A percentile compares a stretch with the other conserved stretches of the same genome.
phyloP scores from a whole-genome alignment of 495 filamentous ascomycete species.

The Aspergillus mulundensis region DNA sequence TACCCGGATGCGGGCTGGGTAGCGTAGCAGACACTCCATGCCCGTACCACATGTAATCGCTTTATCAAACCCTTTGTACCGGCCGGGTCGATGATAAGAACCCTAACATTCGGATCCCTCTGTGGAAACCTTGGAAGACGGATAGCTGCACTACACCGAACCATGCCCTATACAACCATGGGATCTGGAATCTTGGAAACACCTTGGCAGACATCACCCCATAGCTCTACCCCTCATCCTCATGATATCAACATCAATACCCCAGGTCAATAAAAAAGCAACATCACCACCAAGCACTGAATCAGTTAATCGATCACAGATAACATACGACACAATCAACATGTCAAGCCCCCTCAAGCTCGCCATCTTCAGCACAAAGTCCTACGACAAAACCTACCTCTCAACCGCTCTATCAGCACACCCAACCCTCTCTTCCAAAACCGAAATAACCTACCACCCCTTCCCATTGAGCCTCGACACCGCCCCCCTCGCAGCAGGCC shows the following conservation, averaged over 20 bases:
- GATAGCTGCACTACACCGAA: not conserved
- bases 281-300: not conserved
- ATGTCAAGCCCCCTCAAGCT: slow-evolving; percentile 42
- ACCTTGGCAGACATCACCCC: slow-evolving; percentile 5
- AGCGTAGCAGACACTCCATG: too few relatives aligned
- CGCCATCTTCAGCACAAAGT: slow-evolving; percentile 59
- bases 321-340: not conserved
- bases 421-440: slow-evolving; percentile 21
- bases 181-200: not conserved
- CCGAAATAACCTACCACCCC: slow-evolving; percentile 47
- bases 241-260: not conserved
- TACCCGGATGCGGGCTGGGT: too few relatives aligned
- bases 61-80: not conserved
- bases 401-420: slow-evolving; percentile 21
- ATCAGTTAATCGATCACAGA: too few relatives aligned
- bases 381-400: slow-evolving; percentile 55
- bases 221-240: not conserved
- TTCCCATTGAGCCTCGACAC: slow-evolving; percentile 55
- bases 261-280: not conserved
- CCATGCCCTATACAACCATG: not conserved
- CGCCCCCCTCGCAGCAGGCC: slow-evolving; percentile 47
- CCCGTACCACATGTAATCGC: too few relatives aligned
- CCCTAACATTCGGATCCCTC: too few relatives aligned
- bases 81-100: not conserved
- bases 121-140: not conserved